Evolutionary conservation across 495 filamentous ascomycete species (phyloP), one percentile per base, ranked within the genome.

Genomic region (Usnea hakonensis): DNA sequence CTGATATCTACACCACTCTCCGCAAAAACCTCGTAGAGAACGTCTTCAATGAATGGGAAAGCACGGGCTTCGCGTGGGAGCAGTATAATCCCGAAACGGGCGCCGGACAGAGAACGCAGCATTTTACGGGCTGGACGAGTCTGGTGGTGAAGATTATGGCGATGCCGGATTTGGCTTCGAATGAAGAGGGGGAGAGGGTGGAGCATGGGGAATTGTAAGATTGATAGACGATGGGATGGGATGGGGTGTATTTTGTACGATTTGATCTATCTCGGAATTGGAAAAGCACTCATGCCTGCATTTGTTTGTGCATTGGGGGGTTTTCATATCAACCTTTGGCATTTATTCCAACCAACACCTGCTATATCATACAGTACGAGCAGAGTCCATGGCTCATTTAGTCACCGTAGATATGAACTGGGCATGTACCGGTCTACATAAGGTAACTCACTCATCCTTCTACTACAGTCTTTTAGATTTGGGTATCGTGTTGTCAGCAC

Each of bases 111-210:
- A 83, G 94, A 55, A 97, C 91, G 28, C 91, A 96, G 76, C 94
- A 97, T 78, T 98, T 98, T 72, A 95, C 93, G 19, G 94, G 94
- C 59, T 98, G 94, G 94, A 98, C 95, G 55, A 95, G 90, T 73
- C 77, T 97, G 73, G 93, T 97, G 65, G 92, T 97, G 43, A 97
- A 96, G 79, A 89, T 98, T 69, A 96, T 97, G 94, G 81, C 81
- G 44, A 92, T 98, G 90, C 87, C 87, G 26, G 82, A 89, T 65
- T 68, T 83, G 28, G 38, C 5, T 21, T 2, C 2, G 32, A 4
- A 16, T 16, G 32, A 41, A 0, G 55, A 8, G 0, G 48, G 61
- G 14, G 32, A 64, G 5, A 28, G 38, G n/a, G 44, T 65, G 0
- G 48, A 37, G 56, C 65, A 67, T 54, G 61, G 32, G 17, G 65